Evolutionary conservation across 1,284 basidiomycete species (phyloP).

Genomic region (Melanopsichium pennsylvanicum): DNA sequence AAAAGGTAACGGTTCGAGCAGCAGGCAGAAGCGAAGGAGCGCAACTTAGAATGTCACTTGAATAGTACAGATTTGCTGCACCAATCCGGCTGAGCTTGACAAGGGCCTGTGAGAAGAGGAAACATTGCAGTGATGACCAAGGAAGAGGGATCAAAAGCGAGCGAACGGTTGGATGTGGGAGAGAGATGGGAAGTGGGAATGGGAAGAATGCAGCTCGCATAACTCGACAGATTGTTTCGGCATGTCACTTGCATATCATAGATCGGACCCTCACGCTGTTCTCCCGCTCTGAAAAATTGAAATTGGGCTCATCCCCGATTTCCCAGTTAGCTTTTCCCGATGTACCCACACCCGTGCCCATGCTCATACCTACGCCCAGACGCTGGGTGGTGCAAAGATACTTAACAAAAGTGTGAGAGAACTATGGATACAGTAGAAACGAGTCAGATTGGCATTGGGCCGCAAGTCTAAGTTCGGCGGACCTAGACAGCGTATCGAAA

Average conservation of each 20-base stretch:
- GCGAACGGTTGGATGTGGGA: neutral
- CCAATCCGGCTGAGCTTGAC: too few relatives aligned
- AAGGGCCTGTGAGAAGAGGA: too few relatives aligned
- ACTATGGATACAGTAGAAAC: constrained; percentile 8
- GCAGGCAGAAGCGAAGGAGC: too few relatives aligned
- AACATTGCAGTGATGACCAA: too few relatives aligned
- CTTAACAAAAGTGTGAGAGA: neutral
- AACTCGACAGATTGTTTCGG: constrained; percentile 26
- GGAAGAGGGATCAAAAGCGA: neutral
- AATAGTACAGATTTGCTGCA: too few relatives aligned
- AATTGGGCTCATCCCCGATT: constrained; percentile 1
- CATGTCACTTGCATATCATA: constrained; percentile 21
- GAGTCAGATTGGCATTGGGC: neutral
- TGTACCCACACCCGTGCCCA: too few relatives aligned
- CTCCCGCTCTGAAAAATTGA: too few relatives aligned
- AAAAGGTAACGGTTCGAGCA: neutral
- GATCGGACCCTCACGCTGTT: too few relatives aligned
- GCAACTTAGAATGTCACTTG: too few relatives aligned
- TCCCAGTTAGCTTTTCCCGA: too few relatives aligned
- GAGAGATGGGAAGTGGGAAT: neutral
- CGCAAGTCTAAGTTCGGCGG: neutral
- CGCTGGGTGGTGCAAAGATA: too few relatives aligned
- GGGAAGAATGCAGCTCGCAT: constrained; percentile 18
- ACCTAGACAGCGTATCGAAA: neutral
- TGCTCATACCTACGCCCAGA: too few relatives aligned